Conservation (phyloP, 2,329 filamentous ascomycete genomes). For the Tolypocladium guangdongense region DNA sequence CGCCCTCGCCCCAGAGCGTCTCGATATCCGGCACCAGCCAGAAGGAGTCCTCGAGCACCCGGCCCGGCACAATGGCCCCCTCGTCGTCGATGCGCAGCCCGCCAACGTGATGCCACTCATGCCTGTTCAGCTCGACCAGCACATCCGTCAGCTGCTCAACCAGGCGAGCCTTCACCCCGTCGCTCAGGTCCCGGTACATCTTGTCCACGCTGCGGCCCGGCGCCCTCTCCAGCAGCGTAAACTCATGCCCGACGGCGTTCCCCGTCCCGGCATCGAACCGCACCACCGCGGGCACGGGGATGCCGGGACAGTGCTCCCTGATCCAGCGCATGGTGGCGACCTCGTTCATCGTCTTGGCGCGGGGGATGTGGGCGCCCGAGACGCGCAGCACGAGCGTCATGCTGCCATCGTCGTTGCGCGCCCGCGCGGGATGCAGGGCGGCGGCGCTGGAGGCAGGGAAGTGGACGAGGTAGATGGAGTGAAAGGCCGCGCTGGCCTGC, state of each 20-base stretch:
- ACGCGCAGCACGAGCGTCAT: slow-evolving; percentile 19
- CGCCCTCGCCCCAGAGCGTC: slow-evolving; percentile 13
- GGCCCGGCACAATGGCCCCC: slow-evolving; percentile 10
- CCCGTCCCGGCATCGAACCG: slow-evolving; percentile 12
- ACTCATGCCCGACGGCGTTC: slow-evolving; percentile 21
- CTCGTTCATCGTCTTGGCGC: slow-evolving; percentile 25
- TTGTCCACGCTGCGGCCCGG: slow-evolving; percentile 16
- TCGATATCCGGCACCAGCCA: slow-evolving; percentile 21
- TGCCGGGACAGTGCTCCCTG: slow-evolving; percentile 12
- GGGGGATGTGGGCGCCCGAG: slow-evolving; percentile 22
- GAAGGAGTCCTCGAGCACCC: slow-evolving; percentile 23
- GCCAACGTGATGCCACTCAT: slow-evolving; percentile 14
- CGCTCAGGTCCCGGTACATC: slow-evolving; percentile 14
- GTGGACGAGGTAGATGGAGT: slow-evolving; percentile 14
- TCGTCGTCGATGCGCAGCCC: slow-evolving; percentile 12
- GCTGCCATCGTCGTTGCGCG: slow-evolving; percentile 1
- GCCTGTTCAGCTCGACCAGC: slow-evolving; percentile 17
- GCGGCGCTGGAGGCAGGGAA: slow-evolving; percentile 3
- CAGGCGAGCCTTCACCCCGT: slow-evolving; percentile 9
- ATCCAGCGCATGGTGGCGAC: slow-evolving; percentile 24
- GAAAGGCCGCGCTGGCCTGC: slow-evolving; percentile 11
- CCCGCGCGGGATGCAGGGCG: neutral
- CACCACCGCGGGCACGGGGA: slow-evolving; percentile 23
- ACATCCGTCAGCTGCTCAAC: slow-evolving; percentile 18
- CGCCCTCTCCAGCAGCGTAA: slow-evolving; percentile 17